Evolutionary conservation across 2,329 filamentous ascomycete species (phyloP), one percentile per base, ranked within the genome.

Genomic region (Aspergillus hiratsukae): DNA sequence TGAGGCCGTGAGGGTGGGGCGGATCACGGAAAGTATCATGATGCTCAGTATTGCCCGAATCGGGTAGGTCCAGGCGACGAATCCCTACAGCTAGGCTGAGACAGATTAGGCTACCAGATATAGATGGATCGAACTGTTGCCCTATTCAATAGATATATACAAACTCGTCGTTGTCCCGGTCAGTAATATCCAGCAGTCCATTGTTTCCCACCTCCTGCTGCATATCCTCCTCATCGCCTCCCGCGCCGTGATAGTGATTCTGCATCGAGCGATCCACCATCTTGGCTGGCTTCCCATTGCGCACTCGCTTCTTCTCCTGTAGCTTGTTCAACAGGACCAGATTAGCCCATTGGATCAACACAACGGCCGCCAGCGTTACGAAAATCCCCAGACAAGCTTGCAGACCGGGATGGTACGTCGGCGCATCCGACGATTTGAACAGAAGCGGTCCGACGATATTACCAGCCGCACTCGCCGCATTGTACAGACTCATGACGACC

Each of bases 361-460:
- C 75, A 4, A 83, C 73, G 0, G 69, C 81, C 0, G 81, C 77
- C 51, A 88, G 69, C 0, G 81, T 80, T 4, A 80, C 71, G 58
- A 75, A 75, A 3, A 75, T 72, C 0, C 64, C 73, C 25, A 76
- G 58, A 45, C 84, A 83, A 9, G 78, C 77, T 0, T 78, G 76
- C 4, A 88, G 71, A 1, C 85, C 85, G 0, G 81, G 81, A 2
- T 75, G 76, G 61, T 88, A 89, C 5, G 70, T 66, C 0, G 86
- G 86, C 0, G 83, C 81, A 56, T 87, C 83, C 5, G 75, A 74
- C 9, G 77, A 72, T 58, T 75, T 79, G 72, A 88, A 88, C 0
- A 88, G 75, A 0, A 88, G 69, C 0, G 86, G 86, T 0, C 86
- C 87, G 64, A 89, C 78, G 55, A 89, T 87, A 66, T 88, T 88